Conservation (phyloP, 441 rosid genomes). For the Bocquillonia castaneifolia region DNA sequence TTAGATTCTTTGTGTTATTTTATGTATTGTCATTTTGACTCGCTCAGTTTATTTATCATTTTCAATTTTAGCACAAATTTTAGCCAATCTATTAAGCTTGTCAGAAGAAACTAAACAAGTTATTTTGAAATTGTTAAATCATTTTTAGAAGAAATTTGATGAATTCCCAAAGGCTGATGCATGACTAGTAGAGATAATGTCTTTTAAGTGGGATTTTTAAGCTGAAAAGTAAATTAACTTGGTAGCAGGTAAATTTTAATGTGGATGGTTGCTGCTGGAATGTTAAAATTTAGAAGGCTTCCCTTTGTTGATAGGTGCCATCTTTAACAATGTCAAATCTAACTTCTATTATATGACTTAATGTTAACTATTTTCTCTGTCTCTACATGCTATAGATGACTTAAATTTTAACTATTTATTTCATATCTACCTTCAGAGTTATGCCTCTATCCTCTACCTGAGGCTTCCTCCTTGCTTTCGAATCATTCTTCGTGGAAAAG, state of each 20-base stretch:
- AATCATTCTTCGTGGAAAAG: slow-evolving; percentile 83
- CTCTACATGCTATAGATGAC: no score
- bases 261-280: neutral
- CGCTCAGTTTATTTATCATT: neutral
- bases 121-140: neutral
- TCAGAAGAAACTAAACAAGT: neutral
- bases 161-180: neutral
- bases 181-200: neutral
- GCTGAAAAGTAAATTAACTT: neutral
- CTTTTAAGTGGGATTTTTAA: neutral
- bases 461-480: slow-evolving; percentile 79
- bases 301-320: neutral
- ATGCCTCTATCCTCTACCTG: slow-evolving; percentile 81
- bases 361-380: slow-evolving; percentile 10
- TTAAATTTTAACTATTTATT: no score
- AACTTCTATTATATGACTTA: neutral
- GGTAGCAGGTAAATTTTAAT: neutral
- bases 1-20: neutral
- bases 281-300: slow-evolving; percentile 8
- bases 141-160: neutral
- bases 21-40: neutral
- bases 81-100: neutral
- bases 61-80: neutral
- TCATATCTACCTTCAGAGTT: slow-evolving; percentile 53
- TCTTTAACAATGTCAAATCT: slow-evolving; percentile 1